Base-by-base conservation (phyloP, 1,139 yeast species). In the Yamadazyma friedrichii region DNA sequence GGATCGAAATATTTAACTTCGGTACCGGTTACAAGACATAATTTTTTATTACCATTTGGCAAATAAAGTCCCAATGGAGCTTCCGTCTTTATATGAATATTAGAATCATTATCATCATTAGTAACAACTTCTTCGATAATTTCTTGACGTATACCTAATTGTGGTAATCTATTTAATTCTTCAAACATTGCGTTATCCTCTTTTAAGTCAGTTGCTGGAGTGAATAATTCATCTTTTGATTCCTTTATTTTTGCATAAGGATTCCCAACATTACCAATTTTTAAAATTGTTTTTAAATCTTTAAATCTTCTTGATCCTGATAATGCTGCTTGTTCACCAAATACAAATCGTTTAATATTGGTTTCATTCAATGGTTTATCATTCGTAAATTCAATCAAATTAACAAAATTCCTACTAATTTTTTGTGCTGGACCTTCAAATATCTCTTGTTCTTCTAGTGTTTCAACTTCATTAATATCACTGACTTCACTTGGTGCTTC, bases 1-100 rank as follows among this genome's bases (percentile, higher is more conserved):
- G 97, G 97, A 65, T 91, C 97, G 50, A 87, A 84, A 61, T 88
- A 91, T 56, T 81, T 77, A 29, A 94, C 95, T 42, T 83, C 84
- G 35, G 77, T 76, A 11, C 95, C 95, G 2, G 89, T 81, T 35
- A 88, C 79, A 34, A 87, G 74, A 65, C 98, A 91, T 44, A 72
- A 68, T 59, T 79, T 80, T 62, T 81, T 83, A 45, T 71, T 69
- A 24, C 88, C 88, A 58, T 80, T 82, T n/a, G 88, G 84, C 43
- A 84, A 65, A 50, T 82, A 78, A 30, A 84, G 79, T 31, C 88
- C 94, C n/a, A 80, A 71, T 9, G 88, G 93, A 6, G 87, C 88
- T 54, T 80, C 78, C 3, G 91, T 82, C 38, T 68, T 71, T 43
- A 83, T 68, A 15, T 65, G 69, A 24, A 84, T 69, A 36, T 67